Conservation (phyloP, 495 filamentous ascomycete species). For the Daldinia childiae region DNA sequence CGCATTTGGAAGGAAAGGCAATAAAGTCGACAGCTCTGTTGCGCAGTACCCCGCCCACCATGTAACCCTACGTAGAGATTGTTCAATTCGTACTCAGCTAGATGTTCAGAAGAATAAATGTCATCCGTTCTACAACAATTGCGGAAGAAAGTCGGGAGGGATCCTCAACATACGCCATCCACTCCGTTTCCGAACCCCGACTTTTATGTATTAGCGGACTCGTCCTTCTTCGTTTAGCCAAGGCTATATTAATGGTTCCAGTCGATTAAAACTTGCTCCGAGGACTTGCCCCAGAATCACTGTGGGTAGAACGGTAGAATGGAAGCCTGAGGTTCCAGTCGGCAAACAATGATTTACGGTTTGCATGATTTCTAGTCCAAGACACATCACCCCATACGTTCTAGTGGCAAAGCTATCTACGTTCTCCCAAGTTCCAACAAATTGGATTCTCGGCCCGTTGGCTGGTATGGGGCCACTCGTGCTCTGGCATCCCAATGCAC, state of each 20-base stretch:
- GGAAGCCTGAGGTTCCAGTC: constrained; percentile 30
- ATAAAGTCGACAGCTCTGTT: constrained; percentile 34
- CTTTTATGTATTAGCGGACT: background rate
- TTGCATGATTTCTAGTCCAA: constrained; percentile 35
- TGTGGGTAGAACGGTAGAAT: constrained; percentile 9
- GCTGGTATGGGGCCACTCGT: constrained; percentile 38
- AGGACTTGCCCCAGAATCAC: background rate
- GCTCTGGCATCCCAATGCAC: constrained; percentile 41
- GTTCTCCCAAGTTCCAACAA: constrained; percentile 28
- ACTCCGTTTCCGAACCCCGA: constrained; percentile 12
- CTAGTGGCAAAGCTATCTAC: constrained; percentile 26
- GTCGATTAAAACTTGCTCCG: background rate
- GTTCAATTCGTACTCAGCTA: constrained; percentile 20
- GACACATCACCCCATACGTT: constrained; percentile 11
- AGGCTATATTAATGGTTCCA: background rate
- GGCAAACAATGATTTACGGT: constrained; percentile 32
- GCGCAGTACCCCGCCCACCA: constrained; percentile 32
- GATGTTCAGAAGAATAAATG: background rate
- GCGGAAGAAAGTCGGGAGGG: constrained; percentile 6
- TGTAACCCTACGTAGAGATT: constrained; percentile 36
- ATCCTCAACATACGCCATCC: background rate
- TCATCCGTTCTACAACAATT: constrained; percentile 9
- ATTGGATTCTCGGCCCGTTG: constrained; percentile 43
- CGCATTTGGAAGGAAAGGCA: constrained; percentile 33
- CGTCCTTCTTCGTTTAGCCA: background rate